Conservation (phyloP, 139 green algal species). For the Chlamydomonas schloesseri region DNA sequence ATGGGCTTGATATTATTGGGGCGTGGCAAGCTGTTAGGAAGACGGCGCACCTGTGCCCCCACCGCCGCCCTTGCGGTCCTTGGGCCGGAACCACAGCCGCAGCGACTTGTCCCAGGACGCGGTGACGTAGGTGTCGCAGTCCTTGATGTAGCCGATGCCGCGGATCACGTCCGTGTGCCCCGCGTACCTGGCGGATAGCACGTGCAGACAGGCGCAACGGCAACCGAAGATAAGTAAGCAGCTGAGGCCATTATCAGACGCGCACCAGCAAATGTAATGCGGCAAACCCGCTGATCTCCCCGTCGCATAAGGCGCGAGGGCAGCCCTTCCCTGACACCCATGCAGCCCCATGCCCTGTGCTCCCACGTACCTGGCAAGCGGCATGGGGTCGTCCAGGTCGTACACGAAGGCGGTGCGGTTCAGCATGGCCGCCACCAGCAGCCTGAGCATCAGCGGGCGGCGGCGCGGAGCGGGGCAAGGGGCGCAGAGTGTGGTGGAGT, state of each 20-base stretch:
- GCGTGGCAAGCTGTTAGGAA: too few relatives aligned
- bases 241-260: too few relatives aligned
- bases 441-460: not conserved
- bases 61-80: conserved; percentile 18
- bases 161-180: conserved; percentile 75
- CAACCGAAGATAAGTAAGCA: too few relatives aligned
- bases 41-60: not conserved
- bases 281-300: too few relatives aligned
- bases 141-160: conserved; percentile 65
- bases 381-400: conserved; percentile 61
- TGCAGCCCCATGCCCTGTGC: too few relatives aligned
- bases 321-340: too few relatives aligned
- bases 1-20: too few relatives aligned
- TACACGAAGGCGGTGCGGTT: conserved; percentile 69
- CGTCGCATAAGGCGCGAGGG: too few relatives aligned
- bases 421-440: conserved; percentile 70
- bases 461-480: too few relatives aligned
- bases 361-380: conserved; percentile 57
- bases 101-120: conserved; percentile 64
- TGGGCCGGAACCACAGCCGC: conserved; percentile 58
- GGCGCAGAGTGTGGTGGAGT: too few relatives aligned
- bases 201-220: too few relatives aligned
- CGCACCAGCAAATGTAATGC: too few relatives aligned
- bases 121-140: conserved; percentile 68
- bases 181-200: conserved; percentile 50